These are phyloP conservation scores for Colletotrichum spaethianum DNA, from an alignment of 2,329 filamentous ascomycete genomes.

Conservation along the genomic window DNA sequence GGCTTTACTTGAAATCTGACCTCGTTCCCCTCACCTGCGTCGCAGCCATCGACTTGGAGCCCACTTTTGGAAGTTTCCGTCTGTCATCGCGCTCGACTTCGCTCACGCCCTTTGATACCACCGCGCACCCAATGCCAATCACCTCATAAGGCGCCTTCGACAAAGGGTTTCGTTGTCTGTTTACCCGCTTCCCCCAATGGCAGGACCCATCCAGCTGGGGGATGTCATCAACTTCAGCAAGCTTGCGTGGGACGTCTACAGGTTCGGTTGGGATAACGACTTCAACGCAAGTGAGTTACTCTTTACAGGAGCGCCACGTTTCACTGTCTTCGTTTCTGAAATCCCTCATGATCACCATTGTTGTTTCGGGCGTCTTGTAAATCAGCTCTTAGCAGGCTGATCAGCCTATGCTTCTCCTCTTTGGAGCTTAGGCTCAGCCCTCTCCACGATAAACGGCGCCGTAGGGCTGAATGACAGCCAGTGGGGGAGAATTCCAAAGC, in stretches of 20 bases:
- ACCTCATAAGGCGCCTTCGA: conserved; percentile 21
- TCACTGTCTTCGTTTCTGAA: not conserved
- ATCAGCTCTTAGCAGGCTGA: not conserved
- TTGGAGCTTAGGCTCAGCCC: conserved; percentile 1
- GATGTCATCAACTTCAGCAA: conserved; percentile 51
- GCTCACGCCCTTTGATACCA: conserved; percentile 17
- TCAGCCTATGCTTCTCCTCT: not conserved
- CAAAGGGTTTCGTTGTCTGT: not conserved
- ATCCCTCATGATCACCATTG: not conserved
- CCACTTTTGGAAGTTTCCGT: conserved; percentile 29
- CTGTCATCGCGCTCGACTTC: conserved; percentile 19
- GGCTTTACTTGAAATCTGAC: conserved; percentile 30
- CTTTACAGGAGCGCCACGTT: not conserved
- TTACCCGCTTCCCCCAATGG: conserved; percentile 25
- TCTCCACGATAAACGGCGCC: not conserved
- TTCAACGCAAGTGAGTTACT: conserved; percentile 51
- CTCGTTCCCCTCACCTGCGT: conserved; percentile 16
- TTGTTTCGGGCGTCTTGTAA: too few species aligned
- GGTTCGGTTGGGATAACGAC: conserved; percentile 51
- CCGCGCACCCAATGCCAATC: conserved; percentile 15
- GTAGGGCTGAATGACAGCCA: conserved; percentile 13
- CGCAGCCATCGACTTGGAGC: conserved; percentile 12
- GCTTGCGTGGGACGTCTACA: conserved; percentile 52
- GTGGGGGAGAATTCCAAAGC: not conserved
- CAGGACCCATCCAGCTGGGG: conserved; percentile 46